Evolutionary conservation across 495 filamentous ascomycete species (phyloP).

Genomic region (Penicillium daleae): DNA sequence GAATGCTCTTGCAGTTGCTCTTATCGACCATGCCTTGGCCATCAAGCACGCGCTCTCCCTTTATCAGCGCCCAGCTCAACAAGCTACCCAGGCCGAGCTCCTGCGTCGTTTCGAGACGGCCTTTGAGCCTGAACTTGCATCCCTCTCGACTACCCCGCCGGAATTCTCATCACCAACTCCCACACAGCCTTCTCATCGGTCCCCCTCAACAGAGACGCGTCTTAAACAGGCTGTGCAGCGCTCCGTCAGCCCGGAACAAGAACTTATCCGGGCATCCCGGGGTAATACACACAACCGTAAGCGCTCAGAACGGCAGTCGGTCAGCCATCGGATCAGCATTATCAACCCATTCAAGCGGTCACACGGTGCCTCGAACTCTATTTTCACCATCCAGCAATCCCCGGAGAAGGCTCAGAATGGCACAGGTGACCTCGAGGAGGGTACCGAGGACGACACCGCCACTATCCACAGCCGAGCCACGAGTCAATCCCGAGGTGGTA

Average conservation of each 20-base stretch:
- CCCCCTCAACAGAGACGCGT: constrained; percentile 31
- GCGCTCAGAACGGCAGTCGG: constrained; percentile 43
- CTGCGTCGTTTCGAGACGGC: constrained; percentile 50
- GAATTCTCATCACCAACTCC: constrained; percentile 32
- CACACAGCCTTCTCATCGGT: constrained; percentile 29
- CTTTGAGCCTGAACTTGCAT: constrained; percentile 53
- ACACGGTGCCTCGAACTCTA: constrained; percentile 41
- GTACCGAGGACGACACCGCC: constrained; percentile 44
- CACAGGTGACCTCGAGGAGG: constrained; percentile 28
- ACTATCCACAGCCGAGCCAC: constrained; percentile 51
- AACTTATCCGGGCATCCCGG: constrained; percentile 40
- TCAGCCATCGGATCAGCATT: constrained; percentile 53
- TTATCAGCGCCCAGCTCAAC: constrained; percentile 61
- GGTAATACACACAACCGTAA: constrained; percentile 38
- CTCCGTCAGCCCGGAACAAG: constrained; percentile 45
- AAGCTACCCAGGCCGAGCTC: constrained; percentile 61
- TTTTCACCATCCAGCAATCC: constrained; percentile 39
- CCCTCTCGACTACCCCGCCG: constrained; percentile 32
- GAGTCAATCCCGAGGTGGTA: constrained; percentile 43
- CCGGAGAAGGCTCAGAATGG: constrained; percentile 31
- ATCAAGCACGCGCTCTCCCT: constrained; percentile 81
- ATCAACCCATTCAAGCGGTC: constrained; percentile 54
- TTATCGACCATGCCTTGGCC: constrained; percentile 86
- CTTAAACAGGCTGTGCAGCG: constrained; percentile 33
- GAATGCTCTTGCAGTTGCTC: constrained; percentile 80